A percentile compares a stretch with the other conserved stretches of the same genome.
Conservation (phyloP, 106 monocot genomes). For the Dendrobium catenatum region DNA sequence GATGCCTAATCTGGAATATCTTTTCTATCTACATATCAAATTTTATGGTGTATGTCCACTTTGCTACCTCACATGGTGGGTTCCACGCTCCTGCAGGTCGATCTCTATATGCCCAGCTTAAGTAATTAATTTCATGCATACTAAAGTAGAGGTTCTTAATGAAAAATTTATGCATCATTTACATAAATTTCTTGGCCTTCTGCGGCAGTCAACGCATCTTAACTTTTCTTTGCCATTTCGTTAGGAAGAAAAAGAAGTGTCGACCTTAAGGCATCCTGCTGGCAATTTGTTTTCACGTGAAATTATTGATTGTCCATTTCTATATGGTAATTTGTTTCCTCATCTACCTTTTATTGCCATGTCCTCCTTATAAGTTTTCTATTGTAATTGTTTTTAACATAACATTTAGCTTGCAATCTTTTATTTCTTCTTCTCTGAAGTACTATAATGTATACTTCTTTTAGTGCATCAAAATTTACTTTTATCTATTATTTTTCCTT, state of each 20-base stretch:
- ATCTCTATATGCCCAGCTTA: neutral
- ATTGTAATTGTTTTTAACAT: neutral
- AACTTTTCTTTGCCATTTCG: neutral
- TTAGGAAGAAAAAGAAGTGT: neutral
- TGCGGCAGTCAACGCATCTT: neutral
- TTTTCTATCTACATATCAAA: neutral
- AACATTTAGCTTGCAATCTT: neutral
- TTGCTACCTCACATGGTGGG: slow-evolving; percentile 2
- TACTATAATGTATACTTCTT: no score
- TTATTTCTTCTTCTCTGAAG: neutral
- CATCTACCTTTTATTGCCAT: neutral
- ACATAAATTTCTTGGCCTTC: neutral
- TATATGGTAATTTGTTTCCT: neutral
- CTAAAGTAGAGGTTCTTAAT: neutral
- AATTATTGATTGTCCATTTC: neutral
- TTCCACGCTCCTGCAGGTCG: neutral
- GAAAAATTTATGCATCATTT: neutral
- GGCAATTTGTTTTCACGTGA: slow-evolving; percentile 4
- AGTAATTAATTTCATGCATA: neutral
- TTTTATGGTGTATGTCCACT: neutral
- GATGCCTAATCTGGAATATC: neutral
- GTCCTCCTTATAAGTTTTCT: neutral
- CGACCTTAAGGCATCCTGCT: neutral
- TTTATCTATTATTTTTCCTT: neutral
- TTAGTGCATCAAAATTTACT: neutral